Evolutionary conservation across 2,329 filamentous ascomycete species (phyloP).

Genomic region (Ciborinia camelliae): DNA sequence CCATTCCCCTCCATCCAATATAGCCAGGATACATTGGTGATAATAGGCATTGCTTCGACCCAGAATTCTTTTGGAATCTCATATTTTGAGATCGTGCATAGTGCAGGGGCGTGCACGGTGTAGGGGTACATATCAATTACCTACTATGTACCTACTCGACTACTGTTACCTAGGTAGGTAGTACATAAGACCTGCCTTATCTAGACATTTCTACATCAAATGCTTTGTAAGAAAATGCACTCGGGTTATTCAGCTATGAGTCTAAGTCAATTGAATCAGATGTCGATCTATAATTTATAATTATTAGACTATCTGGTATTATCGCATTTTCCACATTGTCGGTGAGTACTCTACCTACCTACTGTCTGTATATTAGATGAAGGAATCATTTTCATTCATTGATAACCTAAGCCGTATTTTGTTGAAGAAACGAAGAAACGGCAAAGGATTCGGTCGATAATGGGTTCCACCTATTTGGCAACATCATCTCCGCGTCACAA

Average conservation of each 20-base stretch:
- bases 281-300: background rate
- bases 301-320: background rate
- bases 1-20: too few species aligned
- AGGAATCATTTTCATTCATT: background rate
- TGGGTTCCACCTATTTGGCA: slow-evolving; percentile 10
- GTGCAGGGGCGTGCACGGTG: too few species aligned
- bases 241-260: background rate
- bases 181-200: slow-evolving; percentile 2
- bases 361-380: background rate
- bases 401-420: background rate
- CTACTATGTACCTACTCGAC: too few species aligned
- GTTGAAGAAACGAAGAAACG: background rate
- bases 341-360: too few species aligned
- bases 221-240: slow-evolving; percentile 1
- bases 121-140: too few species aligned
- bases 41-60: too few species aligned
- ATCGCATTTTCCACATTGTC: background rate
- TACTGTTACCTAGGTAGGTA: too few species aligned
- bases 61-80: too few species aligned
- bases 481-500: background rate
- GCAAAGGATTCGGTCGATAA: background rate
- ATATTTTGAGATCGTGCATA: too few species aligned
- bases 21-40: too few species aligned
- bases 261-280: background rate
- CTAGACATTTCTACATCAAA: background rate